Evolutionary conservation across 441 rosid species (phyloP), one percentile per base, ranked within the genome.

Genomic region (Arabidopsis hybrid): DNA sequence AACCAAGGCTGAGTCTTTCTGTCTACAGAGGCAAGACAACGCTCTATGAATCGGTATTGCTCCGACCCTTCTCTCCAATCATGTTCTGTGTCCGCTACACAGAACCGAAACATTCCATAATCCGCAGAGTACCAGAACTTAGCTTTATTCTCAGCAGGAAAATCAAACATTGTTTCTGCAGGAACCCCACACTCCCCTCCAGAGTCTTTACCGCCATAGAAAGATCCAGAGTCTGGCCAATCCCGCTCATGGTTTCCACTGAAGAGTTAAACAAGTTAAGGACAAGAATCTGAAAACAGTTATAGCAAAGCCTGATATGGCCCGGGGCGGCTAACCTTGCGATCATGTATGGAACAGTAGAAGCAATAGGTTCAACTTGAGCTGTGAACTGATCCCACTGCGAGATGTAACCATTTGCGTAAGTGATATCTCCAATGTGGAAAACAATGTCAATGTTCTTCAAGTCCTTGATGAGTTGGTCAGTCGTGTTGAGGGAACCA

Each of bases 331-430:
- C 64, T 47, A 21, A 92, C 96, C 96, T 92, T 71, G 83, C 96
- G 61, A 90, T 61, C 97, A 90, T 92, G 80, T 88, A 92, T n/a
- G 94, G 92, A 45, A 88, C 87, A 2, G 80, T 71, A 60, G 97
- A 89, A 57, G 94, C 84, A 55, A 92, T 84, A 50, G 91, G 92
- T 83, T 92, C 90, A 53, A 90, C 88, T 81, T 90, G 96, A 57
- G 94, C 86, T 29, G 97, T 92, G 82, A 92, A 90, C 65, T 92
- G 97, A 78, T 92, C 96, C 96, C 97, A 92, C 69, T 90, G 93
- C 2, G 97, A 90, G 71, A 92, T 56, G 72, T 90, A 92, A 43
- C 98, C 98, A 73, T 92, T 92, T 43, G 96, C 61, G 72, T 92
- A 90, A 0, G 89, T 39, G 36, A 92, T 63, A 61, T 92, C 98